Evolutionary conservation across 1,284 basidiomycete genomes (phyloP).

Genomic region (Sporisorium exsertum): DNA sequence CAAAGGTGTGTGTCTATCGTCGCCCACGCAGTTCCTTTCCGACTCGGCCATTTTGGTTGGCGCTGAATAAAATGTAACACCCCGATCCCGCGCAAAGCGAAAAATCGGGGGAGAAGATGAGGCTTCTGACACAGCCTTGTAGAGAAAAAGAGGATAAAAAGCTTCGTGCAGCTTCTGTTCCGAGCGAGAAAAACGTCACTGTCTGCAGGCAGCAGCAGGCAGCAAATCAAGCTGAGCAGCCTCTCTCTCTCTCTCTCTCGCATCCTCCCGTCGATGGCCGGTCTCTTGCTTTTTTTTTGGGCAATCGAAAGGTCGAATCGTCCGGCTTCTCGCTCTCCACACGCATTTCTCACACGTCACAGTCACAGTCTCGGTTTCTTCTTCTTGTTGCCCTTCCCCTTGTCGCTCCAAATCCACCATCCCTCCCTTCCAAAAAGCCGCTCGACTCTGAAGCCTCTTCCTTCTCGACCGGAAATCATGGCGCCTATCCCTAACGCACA

Average conservation of each 20-base stretch:
- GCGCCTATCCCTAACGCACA: conserved; percentile 50
- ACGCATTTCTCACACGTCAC: neutral
- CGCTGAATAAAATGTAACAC: neutral
- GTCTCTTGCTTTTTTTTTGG: neutral
- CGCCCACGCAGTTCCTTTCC: conserved; percentile 9
- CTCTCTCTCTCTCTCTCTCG: neutral
- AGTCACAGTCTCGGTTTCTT: neutral
- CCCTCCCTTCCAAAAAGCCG: neutral
- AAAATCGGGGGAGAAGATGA: neutral
- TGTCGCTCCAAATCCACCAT: neutral
- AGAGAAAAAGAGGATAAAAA: neutral
- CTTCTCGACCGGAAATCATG: conserved; percentile 19
- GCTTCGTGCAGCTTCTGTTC: conserved; percentile 29
- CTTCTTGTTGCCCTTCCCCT: conserved; percentile 6
- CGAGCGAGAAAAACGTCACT: neutral
- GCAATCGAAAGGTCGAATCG: neutral
- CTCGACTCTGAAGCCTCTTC: neutral
- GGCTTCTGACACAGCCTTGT: conserved; percentile 4
- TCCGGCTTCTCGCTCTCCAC: neutral
- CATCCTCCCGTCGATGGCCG: conserved; percentile 12
- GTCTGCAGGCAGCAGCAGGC: neutral
- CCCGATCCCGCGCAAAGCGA: neutral
- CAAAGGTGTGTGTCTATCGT: neutral
- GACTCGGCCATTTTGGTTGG: neutral
- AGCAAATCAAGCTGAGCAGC: conserved; percentile 10